These are phyloP conservation scores for Diaporthe ampelina DNA, from an alignment of 2,329 filamentous ascomycete genomes.

Conservation along the genomic window DNA sequence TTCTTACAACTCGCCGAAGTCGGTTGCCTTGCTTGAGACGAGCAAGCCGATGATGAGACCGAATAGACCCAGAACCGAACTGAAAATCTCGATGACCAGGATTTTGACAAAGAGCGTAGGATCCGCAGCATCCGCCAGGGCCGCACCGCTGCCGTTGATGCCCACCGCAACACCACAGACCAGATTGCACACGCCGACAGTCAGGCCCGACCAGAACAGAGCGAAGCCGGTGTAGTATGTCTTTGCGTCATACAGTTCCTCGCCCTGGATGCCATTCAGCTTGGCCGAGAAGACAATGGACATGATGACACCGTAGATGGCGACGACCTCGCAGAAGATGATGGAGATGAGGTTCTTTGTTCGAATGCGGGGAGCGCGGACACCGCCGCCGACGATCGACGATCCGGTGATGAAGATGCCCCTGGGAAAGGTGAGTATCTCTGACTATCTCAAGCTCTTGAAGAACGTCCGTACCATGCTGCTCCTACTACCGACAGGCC, in stretches of 20 bases:
- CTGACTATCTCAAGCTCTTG: neutral
- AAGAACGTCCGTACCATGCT: constrained; percentile 79
- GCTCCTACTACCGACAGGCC: constrained; percentile 96
- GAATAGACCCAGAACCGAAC: constrained; percentile 95
- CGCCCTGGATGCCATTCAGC: constrained; percentile 75
- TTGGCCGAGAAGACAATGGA: constrained; percentile 97
- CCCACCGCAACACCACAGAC: constrained; percentile 97
- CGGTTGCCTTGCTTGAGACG: constrained; percentile 84
- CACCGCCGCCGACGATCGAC: constrained; percentile 96
- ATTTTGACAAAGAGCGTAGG: constrained; percentile 98
- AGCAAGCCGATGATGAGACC: constrained; percentile 95
- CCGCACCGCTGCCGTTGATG: constrained; percentile 97
- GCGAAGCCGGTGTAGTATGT: constrained; percentile 97
- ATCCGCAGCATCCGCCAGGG: constrained; percentile 95
- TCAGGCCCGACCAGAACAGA: constrained; percentile 95
- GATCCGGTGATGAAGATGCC: constrained; percentile 99
- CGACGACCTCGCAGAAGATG: constrained; percentile 99
- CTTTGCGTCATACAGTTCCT: constrained; percentile 78
- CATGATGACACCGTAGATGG: constrained; percentile 99
- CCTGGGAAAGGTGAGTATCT: constrained; percentile 65
- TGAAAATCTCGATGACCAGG: constrained; percentile 99
- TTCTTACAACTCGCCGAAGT: constrained; percentile 68
- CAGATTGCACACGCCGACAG: constrained; percentile 95
- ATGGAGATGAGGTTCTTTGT: constrained; percentile 99
- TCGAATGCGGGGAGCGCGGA: constrained; percentile 95